Percentiles rank a stretch among this genome's conserved stretches.
These are phyloP conservation scores for Chamaenerion angustifolium DNA, from an alignment of 345 rosid species.

Conservation along the genomic window DNA sequence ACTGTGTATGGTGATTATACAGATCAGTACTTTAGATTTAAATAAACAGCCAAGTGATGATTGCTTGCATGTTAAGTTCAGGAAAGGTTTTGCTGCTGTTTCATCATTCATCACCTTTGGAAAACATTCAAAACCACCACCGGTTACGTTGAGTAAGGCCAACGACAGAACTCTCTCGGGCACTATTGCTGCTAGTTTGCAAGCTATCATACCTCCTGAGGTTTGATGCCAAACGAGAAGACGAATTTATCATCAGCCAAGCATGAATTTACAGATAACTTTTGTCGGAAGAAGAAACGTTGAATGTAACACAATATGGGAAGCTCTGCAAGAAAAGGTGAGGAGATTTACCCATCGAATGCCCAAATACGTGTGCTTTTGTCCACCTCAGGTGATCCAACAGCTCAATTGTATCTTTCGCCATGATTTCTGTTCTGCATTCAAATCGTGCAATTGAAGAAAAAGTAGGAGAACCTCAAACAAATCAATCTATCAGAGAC, in stretches of 20 bases:
- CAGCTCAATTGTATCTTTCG: constrained; percentile 65
- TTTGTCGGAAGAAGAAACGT: too few species aligned
- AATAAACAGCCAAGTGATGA: too few species aligned
- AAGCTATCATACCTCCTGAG: constrained; percentile 93
- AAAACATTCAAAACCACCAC: constrained; percentile 88
- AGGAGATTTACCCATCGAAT: constrained; percentile 71
- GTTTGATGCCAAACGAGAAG: neutral
- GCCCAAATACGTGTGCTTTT: constrained; percentile 76
- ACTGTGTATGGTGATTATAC: too few species aligned
- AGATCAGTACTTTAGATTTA: too few species aligned
- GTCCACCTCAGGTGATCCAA: constrained; percentile 91
- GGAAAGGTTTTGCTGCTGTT: neutral
- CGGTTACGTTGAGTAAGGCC: constrained; percentile 89
- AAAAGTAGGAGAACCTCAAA: too few species aligned
- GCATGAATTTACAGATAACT: too few species aligned
- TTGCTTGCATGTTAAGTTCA: too few species aligned
- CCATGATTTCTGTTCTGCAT: constrained; percentile 77
- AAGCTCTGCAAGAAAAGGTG: neutral
- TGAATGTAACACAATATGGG: neutral
- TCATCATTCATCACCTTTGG: constrained; percentile 48
- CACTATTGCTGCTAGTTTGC: constrained; percentile 80
- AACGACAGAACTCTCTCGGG: constrained; percentile 71
- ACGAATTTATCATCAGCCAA: too few species aligned
- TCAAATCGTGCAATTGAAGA: constrained; percentile 4
- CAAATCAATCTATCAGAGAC: too few species aligned